Evolutionary conservation across 257 asterid genomes (phyloP).

Genomic region (Forsythia viridissima): DNA sequence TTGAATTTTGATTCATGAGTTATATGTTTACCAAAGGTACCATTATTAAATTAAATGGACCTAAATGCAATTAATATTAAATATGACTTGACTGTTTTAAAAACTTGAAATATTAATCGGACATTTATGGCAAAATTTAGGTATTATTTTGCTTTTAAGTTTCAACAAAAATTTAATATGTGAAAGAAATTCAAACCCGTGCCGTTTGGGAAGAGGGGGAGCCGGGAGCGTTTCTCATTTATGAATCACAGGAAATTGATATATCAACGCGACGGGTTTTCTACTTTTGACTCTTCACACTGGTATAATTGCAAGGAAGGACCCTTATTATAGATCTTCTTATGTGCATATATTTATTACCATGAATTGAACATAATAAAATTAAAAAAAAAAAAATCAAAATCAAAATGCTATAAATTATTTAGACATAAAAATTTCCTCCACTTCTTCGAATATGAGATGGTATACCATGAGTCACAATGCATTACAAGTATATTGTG

Average conservation of each 20-base stretch:
- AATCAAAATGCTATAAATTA: no score
- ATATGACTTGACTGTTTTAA: neutral
- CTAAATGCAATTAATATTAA: neutral
- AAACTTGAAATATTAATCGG: neutral
- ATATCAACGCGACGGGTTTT: neutral
- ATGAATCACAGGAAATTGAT: neutral
- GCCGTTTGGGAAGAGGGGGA: neutral
- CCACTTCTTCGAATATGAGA: no score
- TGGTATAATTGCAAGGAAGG: neutral
- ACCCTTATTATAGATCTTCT: neutral
- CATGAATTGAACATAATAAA: no score
- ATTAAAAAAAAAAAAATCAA: no score
- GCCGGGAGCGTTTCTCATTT: neutral
- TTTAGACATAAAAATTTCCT: no score
- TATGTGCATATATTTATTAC: neutral
- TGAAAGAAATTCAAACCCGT: neutral
- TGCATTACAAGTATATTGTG: no score
- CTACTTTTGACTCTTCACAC: no score
- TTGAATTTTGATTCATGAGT: conserved; percentile 1
- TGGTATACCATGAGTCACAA: no score
- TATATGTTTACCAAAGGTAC: neutral
- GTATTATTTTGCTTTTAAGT: neutral
- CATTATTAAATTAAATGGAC: neutral
- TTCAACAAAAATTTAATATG: neutral
- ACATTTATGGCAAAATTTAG: neutral